These are phyloP conservation scores for Didymella pomorum DNA, from an alignment of 2,329 filamentous ascomycete genomes.

Conservation along the genomic window DNA sequence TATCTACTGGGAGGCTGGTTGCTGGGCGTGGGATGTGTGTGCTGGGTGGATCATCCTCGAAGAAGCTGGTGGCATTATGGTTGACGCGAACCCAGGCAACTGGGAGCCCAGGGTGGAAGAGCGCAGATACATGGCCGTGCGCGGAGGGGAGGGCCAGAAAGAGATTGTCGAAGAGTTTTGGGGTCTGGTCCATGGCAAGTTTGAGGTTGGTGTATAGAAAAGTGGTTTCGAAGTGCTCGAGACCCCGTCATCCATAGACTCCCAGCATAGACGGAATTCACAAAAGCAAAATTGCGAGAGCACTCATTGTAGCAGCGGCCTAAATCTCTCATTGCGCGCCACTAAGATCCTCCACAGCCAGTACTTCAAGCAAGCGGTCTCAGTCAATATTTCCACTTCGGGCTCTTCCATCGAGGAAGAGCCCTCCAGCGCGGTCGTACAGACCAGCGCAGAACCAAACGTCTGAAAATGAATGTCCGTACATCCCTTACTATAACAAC, in stretches of 20 bases:
- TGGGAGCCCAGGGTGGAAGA: conserved; percentile 69
- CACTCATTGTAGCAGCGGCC: conserved; percentile 38
- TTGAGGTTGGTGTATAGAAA: conserved; percentile 52
- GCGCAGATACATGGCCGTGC: conserved; percentile 62
- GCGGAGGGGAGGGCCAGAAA: conserved; percentile 56
- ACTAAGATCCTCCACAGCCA: conserved; percentile 35
- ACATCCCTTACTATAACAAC: conserved; percentile 24
- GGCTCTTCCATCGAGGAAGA: conserved; percentile 31
- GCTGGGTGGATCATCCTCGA: conserved; percentile 79
- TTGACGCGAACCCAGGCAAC: conserved; percentile 74
- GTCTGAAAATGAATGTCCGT: conserved; percentile 32
- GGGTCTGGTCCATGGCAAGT: conserved; percentile 54
- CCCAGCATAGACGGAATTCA: neutral
- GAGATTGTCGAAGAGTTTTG: conserved; percentile 60
- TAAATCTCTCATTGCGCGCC: conserved; percentile 42
- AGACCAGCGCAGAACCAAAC: conserved; percentile 37
- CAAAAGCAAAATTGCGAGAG: conserved; percentile 5
- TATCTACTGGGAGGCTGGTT: conserved; percentile 82
- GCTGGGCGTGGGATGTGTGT: conserved; percentile 86
- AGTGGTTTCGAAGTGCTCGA: conserved; percentile 16
- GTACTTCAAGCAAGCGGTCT: conserved; percentile 39
- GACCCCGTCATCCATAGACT: neutral
- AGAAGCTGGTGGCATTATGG: conserved; percentile 78
- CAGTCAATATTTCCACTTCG: conserved; percentile 37
- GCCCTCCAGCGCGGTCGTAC: conserved; percentile 35